A percentile compares a stretch with the other conserved stretches of the same genome.
Evolutionary conservation across 2,329 filamentous ascomycete genomes (phyloP).

Genomic region (Parafenestella ontariensis): DNA sequence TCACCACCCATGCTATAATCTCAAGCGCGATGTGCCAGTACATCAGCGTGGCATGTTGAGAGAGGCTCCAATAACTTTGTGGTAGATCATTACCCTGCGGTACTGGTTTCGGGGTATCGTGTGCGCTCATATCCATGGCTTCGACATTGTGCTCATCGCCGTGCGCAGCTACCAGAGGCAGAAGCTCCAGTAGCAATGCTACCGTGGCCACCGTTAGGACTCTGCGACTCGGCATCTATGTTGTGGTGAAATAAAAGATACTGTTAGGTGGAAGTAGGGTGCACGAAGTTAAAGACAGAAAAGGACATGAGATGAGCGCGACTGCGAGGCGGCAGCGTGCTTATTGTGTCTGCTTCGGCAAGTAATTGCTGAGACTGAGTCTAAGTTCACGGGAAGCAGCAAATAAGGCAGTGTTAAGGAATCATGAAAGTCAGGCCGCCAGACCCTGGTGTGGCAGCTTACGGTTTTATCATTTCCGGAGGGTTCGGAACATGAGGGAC

Average conservation of each 20-base stretch:
- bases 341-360: slow-evolving; percentile 4
- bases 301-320: neutral
- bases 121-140: slow-evolving; percentile 37
- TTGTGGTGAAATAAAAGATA: slow-evolving; percentile 3
- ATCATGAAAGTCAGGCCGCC: slow-evolving; percentile 6
- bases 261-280: neutral
- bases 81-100: slow-evolving; percentile 28
- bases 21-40: slow-evolving; percentile 75
- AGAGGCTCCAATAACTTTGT: slow-evolving; percentile 67
- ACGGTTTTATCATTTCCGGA: slow-evolving; percentile 30
- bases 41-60: slow-evolving; percentile 63
- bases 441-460: slow-evolving; percentile 7
- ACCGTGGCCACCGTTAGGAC: slow-evolving; percentile 36
- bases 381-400: slow-evolving; percentile 10
- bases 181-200: slow-evolving; percentile 50
- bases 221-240: slow-evolving; percentile 38
- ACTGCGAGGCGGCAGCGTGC: neutral
- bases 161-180: slow-evolving; percentile 52
- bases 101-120: slow-evolving; percentile 24
- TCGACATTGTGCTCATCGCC: slow-evolving; percentile 44
- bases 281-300: neutral
- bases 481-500: slow-evolving; percentile 27
- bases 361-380: slow-evolving; percentile 5
- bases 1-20: slow-evolving; percentile 73
- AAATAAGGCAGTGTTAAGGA: slow-evolving; percentile 9